Evolutionary conservation across 2,329 filamentous ascomycete species (phyloP).

Genomic region (Apiospora aurea): DNA sequence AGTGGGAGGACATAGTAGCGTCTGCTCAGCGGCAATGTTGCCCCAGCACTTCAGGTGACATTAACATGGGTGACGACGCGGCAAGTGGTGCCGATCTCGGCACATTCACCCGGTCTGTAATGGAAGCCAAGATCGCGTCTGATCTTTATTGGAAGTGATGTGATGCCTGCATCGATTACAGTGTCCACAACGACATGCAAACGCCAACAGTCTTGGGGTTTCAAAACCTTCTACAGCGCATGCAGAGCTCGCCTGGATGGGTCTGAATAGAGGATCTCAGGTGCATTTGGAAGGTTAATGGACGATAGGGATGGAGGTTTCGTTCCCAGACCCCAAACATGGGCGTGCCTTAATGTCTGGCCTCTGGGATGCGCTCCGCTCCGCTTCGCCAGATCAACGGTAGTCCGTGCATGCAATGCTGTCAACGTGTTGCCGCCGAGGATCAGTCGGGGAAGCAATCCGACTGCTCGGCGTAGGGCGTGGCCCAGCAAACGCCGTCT

Average conservation of each 20-base stretch:
- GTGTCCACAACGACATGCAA: not conserved
- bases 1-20: slow-evolving; percentile 77
- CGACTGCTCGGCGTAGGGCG: slow-evolving; percentile 14
- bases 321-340: slow-evolving; percentile 7
- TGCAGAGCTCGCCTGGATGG: not conserved
- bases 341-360: slow-evolving; percentile 13
- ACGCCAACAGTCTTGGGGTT: not conserved
- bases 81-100: slow-evolving; percentile 58
- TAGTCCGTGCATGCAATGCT: slow-evolving; percentile 10
- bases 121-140: slow-evolving; percentile 53
- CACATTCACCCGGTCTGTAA: slow-evolving; percentile 66
- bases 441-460: slow-evolving; percentile 16
- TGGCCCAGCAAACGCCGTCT: not conserved
- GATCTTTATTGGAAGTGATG: slow-evolving; percentile 63
- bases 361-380: not conserved
- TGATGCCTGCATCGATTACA: slow-evolving; percentile 7
- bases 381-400: slow-evolving; percentile 16
- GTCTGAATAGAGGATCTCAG: slow-evolving; percentile 17
- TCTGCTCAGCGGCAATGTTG: slow-evolving; percentile 72
- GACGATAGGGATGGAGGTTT: slow-evolving; percentile 2
- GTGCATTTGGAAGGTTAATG: slow-evolving; percentile 17
- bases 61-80: slow-evolving; percentile 56
- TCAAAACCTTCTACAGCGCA: slow-evolving; percentile 6
- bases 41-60: slow-evolving; percentile 44
- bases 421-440: slow-evolving; percentile 10